Base-by-base conservation (phyloP, 768 basidiomycete species). In the Lyophyllum atratum region DNA sequence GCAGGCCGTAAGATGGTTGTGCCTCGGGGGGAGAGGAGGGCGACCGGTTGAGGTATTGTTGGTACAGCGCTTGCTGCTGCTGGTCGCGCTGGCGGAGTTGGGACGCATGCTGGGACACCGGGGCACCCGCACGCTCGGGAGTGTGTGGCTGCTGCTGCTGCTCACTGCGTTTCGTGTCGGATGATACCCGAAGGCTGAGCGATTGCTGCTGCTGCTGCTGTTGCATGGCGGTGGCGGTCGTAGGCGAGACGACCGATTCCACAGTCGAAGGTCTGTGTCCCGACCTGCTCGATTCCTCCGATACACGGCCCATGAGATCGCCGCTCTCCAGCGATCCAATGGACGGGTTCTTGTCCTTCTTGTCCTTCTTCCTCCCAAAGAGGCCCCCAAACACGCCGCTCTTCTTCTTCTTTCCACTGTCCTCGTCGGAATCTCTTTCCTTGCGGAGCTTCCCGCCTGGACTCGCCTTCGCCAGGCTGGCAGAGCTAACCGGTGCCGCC, bases 1-100 rank as follows among this genome's bases (percentile, higher is more conserved):
- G 88, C 5, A 89, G 70, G 11, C 90, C 93, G 66, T 90, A 90
- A 19, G 85, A 86, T 14, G 88, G 84, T 59, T 86, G 84, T 1
- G 81, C 81, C 59, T 94, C 90, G 0, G 90, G 87, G 2, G 88
- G 85, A 1, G 89, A 86, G 0, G 90, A 84, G 1, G 92, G 91
- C 0, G 94, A 94, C 19, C 87, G 84, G 58, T 87, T 92, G 70
- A 97, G 90, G 66, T 96, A 95, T 65, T 92, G 89, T 61, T 86
- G 89, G 70, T 96, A 97, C 28, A 92, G 74, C 10, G 86, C 85
- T 69, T 95, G 93, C 54, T 95, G 90, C 61, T 94, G 89, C 69
- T 92, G 89, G 61, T 97, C 95, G 51, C 86, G 84, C 72, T 95
- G 90, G 58, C 92, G 89, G 37, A 97, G 75, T 47, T 89, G 85